Conservation (phyloP, 352 stramenopile genomes). For the Phytopythium aichiense region DNA sequence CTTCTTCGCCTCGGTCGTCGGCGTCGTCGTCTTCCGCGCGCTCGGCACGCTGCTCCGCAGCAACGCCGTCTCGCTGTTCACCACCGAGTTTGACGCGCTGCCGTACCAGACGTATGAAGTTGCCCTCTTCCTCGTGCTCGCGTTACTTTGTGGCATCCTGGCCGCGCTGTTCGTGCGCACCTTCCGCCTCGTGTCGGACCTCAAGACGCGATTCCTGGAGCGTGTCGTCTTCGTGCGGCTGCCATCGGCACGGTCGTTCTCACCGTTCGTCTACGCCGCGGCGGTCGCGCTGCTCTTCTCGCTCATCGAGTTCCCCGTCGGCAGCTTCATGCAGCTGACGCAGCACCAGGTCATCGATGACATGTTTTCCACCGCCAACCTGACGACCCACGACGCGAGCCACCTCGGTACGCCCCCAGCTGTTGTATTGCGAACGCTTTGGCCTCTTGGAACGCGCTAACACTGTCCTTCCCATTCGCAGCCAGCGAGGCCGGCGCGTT, state of each 20-base stretch:
- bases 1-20: conserved; percentile 86
- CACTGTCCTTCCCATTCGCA: conserved; percentile 5
- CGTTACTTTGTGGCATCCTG: conserved; percentile 78
- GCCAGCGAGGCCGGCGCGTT: conserved; percentile 39
- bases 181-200: conserved; percentile 43
- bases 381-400: conserved; percentile 31
- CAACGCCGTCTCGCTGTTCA: conserved; percentile 73
- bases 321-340: conserved; percentile 77
- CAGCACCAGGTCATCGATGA: conserved; percentile 83
- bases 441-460: background rate
- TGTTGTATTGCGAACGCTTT: background rate
- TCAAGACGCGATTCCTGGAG: conserved; percentile 42
- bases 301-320: conserved; percentile 65
- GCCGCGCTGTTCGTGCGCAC: conserved; percentile 74
- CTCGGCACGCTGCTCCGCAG: conserved; percentile 60
- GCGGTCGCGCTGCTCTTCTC: conserved; percentile 63
- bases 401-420: conserved; percentile 16
- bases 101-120: conserved; percentile 78
- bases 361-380: conserved; percentile 73
- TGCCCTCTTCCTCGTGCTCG: conserved; percentile 72
- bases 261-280: conserved; percentile 66
- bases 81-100: conserved; percentile 65
- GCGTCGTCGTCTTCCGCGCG: conserved; percentile 78
- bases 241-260: conserved; percentile 18
- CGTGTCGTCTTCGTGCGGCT: conserved; percentile 22